phyloP scores from a whole-genome alignment of 1,139 yeast species.

The Candida gigantensis region DNA sequence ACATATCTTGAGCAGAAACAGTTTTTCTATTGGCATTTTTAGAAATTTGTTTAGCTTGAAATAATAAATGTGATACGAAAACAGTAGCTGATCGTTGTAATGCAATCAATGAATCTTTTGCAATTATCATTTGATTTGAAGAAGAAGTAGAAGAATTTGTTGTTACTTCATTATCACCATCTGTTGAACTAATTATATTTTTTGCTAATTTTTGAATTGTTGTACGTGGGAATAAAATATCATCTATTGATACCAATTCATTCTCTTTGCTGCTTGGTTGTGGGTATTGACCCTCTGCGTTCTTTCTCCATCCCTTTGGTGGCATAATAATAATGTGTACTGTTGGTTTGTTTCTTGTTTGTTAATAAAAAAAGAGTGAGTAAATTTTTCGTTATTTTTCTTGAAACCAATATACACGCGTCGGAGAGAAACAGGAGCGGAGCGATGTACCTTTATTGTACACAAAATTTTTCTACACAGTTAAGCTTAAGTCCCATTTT shows the following conservation, averaged over 20 bases:
- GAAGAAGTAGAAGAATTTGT: too few species aligned
- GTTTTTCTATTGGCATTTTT: constrained; percentile 57
- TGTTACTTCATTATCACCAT: constrained; percentile 34
- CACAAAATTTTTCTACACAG: too few species aligned
- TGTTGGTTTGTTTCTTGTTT: too few species aligned
- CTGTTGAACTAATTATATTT: constrained; percentile 27
- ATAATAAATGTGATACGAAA: constrained; percentile 66
- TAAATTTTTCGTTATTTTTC: too few species aligned
- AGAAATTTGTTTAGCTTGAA: constrained; percentile 60
- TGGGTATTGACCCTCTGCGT: constrained; percentile 65
- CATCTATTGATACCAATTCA: constrained; percentile 66
- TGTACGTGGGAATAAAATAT: constrained; percentile 65
- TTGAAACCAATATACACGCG: too few species aligned
- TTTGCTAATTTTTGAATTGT: constrained; percentile 63
- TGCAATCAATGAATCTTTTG: constrained; percentile 68
- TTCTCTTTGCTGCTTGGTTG: constrained; percentile 49
- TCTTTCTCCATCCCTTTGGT: constrained; percentile 82
- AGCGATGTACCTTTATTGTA: too few species aligned
- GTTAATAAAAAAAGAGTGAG: too few species aligned
- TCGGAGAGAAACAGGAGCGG: too few species aligned
- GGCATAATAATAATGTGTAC: constrained; percentile 69
- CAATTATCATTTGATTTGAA: constrained; percentile 39
- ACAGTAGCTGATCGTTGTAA: constrained; percentile 73
- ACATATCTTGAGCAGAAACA: constrained; percentile 65
- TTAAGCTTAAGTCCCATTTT: too few species aligned